Evolutionary conservation across 805 yeast genomes (phyloP).

Genomic region (Teunomyces barrocoloradensis): DNA sequence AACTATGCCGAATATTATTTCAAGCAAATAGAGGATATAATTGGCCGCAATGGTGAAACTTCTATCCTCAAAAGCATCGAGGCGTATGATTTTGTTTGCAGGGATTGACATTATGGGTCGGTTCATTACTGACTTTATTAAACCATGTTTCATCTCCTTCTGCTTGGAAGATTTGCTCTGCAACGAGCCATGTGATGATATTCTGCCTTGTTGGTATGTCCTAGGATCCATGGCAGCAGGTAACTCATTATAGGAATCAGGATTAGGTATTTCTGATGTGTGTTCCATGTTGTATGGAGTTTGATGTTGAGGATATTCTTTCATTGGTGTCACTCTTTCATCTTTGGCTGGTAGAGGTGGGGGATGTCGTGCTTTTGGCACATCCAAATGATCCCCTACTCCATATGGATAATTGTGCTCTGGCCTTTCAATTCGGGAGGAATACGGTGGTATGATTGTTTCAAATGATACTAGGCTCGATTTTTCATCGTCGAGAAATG

Average conservation of each 20-base stretch:
- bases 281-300: constrained; percentile 8
- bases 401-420: constrained; percentile 2
- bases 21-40: constrained; percentile 29
- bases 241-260: constrained; percentile 14
- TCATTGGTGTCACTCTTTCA: constrained; percentile 5
- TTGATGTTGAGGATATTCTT: constrained; percentile 5
- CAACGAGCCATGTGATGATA: constrained; percentile 8
- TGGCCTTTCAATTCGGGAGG: neutral
- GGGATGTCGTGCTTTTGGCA: constrained; percentile 5
- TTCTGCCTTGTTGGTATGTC: constrained; percentile 10
- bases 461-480: constrained; percentile 10
- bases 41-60: constrained; percentile 24
- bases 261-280: constrained; percentile 6
- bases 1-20: constrained; percentile 26
- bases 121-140: constrained; percentile 34
- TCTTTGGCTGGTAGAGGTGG: constrained; percentile 12
- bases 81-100: constrained; percentile 15
- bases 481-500: constrained; percentile 11
- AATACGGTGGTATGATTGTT: constrained; percentile 5
- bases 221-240: constrained; percentile 24
- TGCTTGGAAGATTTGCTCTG: constrained; percentile 20
- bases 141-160: constrained; percentile 23
- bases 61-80: constrained; percentile 10
- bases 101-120: constrained; percentile 25
- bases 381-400: neutral